A percentile compares a stretch with the other conserved stretches of the same genome.
phyloP scores from a whole-genome alignment of 371 early-diverging fungal species.

The Rhizopus microsporus region DNA sequence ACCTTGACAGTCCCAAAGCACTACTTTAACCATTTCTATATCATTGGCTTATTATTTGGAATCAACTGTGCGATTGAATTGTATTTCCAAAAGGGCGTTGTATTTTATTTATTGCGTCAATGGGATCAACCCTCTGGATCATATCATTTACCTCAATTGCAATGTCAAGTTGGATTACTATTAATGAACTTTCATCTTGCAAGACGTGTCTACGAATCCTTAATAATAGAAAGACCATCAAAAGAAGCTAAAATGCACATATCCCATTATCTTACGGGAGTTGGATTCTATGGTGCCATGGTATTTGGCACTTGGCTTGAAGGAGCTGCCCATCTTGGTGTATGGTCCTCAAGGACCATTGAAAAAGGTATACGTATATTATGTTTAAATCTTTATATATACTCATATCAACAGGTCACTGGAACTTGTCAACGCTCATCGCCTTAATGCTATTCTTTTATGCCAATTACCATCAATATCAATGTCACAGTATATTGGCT shows the following conservation, averaged over 20 bases:
- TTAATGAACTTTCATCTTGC: slow-evolving; percentile 56
- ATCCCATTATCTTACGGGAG: slow-evolving; percentile 66
- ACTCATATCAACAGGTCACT: not conserved
- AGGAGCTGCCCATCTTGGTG: slow-evolving; percentile 32
- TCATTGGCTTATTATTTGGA: slow-evolving; percentile 44
- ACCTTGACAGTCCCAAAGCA: slow-evolving; percentile 61
- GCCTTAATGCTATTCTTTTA: slow-evolving; percentile 39
- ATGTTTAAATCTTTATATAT: not conserved
- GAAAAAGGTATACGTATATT: not conserved
- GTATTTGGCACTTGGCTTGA: slow-evolving; percentile 52
- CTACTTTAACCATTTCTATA: slow-evolving; percentile 73
- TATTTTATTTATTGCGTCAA: slow-evolving; percentile 16
- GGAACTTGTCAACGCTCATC: not conserved
- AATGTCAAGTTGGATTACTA: slow-evolving; percentile 42
- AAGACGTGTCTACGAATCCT: slow-evolving; percentile 68
- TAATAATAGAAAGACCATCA: slow-evolving; percentile 59
- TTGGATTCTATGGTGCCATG: slow-evolving; percentile 68
- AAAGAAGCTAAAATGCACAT: slow-evolving; percentile 64
- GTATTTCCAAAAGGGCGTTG: slow-evolving; percentile 7
- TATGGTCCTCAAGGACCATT: slow-evolving; percentile 17
- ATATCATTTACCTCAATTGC: slow-evolving; percentile 16
- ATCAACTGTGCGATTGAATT: slow-evolving; percentile 26
- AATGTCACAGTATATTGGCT: slow-evolving; percentile 67
- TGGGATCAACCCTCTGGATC: slow-evolving; percentile 28
- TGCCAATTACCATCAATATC: slow-evolving; percentile 66